Evolutionary conservation across 2,329 filamentous ascomycete genomes (phyloP).

Genomic region (Pseudogymnoascus sp.): DNA sequence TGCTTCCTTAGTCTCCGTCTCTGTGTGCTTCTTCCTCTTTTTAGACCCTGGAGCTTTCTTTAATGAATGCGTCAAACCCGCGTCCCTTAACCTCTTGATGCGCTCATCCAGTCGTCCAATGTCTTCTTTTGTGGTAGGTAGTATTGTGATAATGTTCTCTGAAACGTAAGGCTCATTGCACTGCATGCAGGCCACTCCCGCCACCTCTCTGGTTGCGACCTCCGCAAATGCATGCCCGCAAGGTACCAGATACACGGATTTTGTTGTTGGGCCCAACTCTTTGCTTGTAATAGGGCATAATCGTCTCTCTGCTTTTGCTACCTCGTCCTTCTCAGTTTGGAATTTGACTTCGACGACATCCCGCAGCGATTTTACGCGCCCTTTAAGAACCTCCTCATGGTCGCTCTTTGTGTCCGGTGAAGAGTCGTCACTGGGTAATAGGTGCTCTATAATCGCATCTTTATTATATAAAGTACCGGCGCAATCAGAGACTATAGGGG

Average conservation of each 20-base stretch:
- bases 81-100: slow-evolving; percentile 58
- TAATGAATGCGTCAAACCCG: slow-evolving; percentile 74
- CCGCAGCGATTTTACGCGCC: slow-evolving; percentile 67
- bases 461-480: slow-evolving; percentile 89
- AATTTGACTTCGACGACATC: slow-evolving; percentile 87
- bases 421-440: slow-evolving; percentile 48
- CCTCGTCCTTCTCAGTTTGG: slow-evolving; percentile 37
- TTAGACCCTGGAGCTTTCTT: slow-evolving; percentile 71
- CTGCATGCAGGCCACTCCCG: slow-evolving; percentile 55
- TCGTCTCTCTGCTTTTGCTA: slow-evolving; percentile 49
- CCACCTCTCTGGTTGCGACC: slow-evolving; percentile 74
- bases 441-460: slow-evolving; percentile 70
- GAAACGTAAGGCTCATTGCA: slow-evolving; percentile 68
- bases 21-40: slow-evolving; percentile 63
- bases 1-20: slow-evolving; percentile 30
- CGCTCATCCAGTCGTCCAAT: slow-evolving; percentile 59
- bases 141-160: slow-evolving; percentile 74
- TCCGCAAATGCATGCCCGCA: slow-evolving; percentile 94
- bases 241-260: slow-evolving; percentile 82
- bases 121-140: slow-evolving; percentile 65
- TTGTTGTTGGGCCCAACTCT: slow-evolving; percentile 69
- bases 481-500: slow-evolving; percentile 71
- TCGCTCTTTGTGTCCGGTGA: slow-evolving; percentile 40
- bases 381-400: slow-evolving; percentile 53
- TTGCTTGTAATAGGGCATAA: slow-evolving; percentile 85